Percentiles rank a stretch among this genome's conserved stretches.
phyloP scores from a whole-genome alignment of 768 basidiomycete species.

The Rhizopogon sp. region DNA sequence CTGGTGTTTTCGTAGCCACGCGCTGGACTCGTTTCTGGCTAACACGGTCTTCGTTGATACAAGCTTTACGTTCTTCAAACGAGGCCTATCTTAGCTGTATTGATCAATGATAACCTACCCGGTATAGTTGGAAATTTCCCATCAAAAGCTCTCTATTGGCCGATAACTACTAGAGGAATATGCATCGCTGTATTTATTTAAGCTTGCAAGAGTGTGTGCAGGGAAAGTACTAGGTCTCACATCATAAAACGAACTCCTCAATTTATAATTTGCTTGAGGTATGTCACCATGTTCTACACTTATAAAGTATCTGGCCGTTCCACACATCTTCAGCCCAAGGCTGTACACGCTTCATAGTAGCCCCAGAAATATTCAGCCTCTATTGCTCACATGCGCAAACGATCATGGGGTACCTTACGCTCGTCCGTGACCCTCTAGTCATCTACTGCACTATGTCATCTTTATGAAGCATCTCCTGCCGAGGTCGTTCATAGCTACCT shows the following conservation, averaged over 20 bases:
- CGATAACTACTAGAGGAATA: neutral
- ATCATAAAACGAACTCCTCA: neutral
- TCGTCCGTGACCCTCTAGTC: conserved; percentile 18
- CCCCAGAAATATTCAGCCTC: neutral
- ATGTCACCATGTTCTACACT: no score
- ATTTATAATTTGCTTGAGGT: neutral
- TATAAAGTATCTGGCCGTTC: no score
- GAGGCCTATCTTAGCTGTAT: no score
- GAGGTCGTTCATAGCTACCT: conserved; percentile 17
- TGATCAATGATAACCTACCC: no score
- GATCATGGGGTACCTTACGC: conserved; percentile 15
- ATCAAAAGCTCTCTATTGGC: neutral
- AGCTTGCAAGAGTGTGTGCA: neutral
- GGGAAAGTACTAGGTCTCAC: neutral
- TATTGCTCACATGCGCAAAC: neutral
- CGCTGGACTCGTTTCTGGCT: no score
- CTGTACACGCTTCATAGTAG: neutral
- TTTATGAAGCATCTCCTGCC: conserved; percentile 15
- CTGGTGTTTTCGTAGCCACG: no score
- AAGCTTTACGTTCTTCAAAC: no score
- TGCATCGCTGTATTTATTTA: neutral
- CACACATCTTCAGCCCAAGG: no score
- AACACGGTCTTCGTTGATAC: no score
- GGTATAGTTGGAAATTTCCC: no score
- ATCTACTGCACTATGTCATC: conserved; percentile 18